These are phyloP conservation scores for Hypoxylon lienhwacheense DNA, from an alignment of 495 filamentous ascomycete genomes.

Conservation along the genomic window DNA sequence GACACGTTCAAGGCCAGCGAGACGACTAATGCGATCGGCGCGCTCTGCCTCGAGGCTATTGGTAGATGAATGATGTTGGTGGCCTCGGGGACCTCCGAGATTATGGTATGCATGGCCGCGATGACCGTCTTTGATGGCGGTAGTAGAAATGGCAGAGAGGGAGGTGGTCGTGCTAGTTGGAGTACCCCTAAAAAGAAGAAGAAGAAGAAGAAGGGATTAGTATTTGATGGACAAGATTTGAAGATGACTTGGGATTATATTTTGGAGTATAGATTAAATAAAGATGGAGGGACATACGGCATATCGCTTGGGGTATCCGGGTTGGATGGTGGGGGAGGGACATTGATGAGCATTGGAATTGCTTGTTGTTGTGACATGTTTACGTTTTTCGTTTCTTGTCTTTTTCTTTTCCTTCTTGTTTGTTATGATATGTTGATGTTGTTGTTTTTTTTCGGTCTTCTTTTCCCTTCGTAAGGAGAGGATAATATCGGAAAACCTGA, in stretches of 20 bases:
- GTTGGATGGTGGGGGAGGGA: slow-evolving; percentile 80
- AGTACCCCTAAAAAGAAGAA: slow-evolving; percentile 76
- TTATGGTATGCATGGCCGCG: slow-evolving; percentile 65
- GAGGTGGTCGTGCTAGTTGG: slow-evolving; percentile 86
- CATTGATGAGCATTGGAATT: slow-evolving; percentile 75
- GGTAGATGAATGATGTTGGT: slow-evolving; percentile 62
- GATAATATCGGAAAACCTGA: too few species aligned
- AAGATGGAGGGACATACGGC: slow-evolving; percentile 67
- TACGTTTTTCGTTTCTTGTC: too few species aligned
- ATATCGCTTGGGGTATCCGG: slow-evolving; percentile 88
- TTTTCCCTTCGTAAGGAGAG: too few species aligned
- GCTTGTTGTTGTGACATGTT: slow-evolving; percentile 46
- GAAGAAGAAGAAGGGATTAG: slow-evolving; percentile 18
- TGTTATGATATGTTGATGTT: background rate
- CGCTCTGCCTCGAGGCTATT: slow-evolving; percentile 85
- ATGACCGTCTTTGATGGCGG: slow-evolving; percentile 92
- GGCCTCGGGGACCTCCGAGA: slow-evolving; percentile 51
- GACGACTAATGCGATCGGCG: slow-evolving; percentile 88
- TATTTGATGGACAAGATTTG: background rate
- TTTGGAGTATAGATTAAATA: slow-evolving; percentile 8
- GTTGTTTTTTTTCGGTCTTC: too few species aligned
- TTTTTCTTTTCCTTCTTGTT: background rate
- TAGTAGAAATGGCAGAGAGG: slow-evolving; percentile 83
- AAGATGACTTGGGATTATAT: background rate
- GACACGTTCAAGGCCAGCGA: slow-evolving; percentile 82